These are phyloP conservation scores for Clavispora carvajalis DNA, from an alignment of 805 yeast species.

Conservation along the genomic window DNA sequence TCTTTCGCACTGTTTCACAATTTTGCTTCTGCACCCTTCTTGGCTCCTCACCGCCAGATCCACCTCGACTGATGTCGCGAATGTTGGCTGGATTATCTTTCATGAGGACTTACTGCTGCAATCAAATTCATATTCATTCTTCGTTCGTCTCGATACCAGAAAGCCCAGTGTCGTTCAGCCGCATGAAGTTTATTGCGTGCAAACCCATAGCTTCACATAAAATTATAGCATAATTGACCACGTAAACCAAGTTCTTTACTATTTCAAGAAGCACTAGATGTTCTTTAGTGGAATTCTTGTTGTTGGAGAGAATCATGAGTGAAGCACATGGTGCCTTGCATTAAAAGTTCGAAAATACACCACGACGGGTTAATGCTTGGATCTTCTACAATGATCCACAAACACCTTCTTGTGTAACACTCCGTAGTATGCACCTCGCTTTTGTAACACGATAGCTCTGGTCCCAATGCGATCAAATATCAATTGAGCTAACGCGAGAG, in stretches of 20 bases:
- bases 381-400: slow-evolving; percentile 37
- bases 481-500: slow-evolving; percentile 45
- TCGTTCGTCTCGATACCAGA: background rate
- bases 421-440: slow-evolving; percentile 45
- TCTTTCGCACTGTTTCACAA: background rate
- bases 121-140: background rate
- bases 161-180: background rate
- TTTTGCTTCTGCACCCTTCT: background rate
- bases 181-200: background rate
- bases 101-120: background rate
- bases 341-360: background rate
- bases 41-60: background rate
- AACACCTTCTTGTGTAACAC: slow-evolving; percentile 49
- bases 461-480: slow-evolving; percentile 50
- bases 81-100: background rate
- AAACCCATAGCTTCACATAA: background rate
- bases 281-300: background rate
- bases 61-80: background rate
- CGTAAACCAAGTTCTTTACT: too few relatives aligned
- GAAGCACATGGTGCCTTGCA: slow-evolving; percentile 6
- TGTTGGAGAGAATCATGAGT: slow-evolving; percentile 10
- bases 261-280: too few relatives aligned
- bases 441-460: slow-evolving; percentile 41
- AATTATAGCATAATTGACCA: background rate
- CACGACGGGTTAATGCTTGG: background rate